Base-by-base conservation (phyloP, 2,329 filamentous ascomycete genomes). In the Chrysosphaeria jannelii region DNA sequence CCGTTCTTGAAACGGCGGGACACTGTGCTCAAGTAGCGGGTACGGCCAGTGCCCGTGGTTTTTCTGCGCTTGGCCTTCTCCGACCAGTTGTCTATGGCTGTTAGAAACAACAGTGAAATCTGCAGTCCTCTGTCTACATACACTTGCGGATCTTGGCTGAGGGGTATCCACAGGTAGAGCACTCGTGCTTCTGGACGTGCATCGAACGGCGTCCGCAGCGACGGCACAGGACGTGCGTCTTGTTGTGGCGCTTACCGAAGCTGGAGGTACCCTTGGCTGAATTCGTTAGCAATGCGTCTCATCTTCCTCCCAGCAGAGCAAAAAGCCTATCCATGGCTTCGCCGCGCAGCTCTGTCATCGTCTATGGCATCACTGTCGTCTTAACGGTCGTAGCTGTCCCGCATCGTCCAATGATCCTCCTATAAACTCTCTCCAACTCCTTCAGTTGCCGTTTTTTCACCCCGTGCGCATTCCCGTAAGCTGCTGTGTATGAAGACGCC, bases 41-140 rank as follows among this genome's bases (percentile, higher is more conserved):
- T 85, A 53, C 85, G 75, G 51, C 85, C 85, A 46, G 76, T 81
- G 44, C 85, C 85, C 48, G 74, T 81, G 46, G 81, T 91, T 79
- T 91, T 93, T 71, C 85, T 88, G 53, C 85, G 65, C 76, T 93
- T 93, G 43, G 79, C 81, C 74, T 97, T 97, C 67, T 93, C 81
- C 52, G 74, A 66, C 85, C 85, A 97, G 74, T 97, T 91, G 70
- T 69, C 81, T 93, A 12, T 23, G 9, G 14, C 5, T 13, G 15
- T 5, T 10, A 15, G 6, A 8, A 12, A 13, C 7, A 20, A 17
- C 10, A 19, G 15, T 8, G 18, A 17, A 9, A 23, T 11, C 15
- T 14, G 14, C 8, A 4, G 6, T 10, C 5, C 3, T n/a, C 10
- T 5, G 3, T 10, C 10, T 6, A 16, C 81, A 48, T 90, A 93